These are phyloP conservation scores for Flaveria sonorensis DNA, from an alignment of 129 eudicot genomes.

Conservation along the genomic window DNA sequence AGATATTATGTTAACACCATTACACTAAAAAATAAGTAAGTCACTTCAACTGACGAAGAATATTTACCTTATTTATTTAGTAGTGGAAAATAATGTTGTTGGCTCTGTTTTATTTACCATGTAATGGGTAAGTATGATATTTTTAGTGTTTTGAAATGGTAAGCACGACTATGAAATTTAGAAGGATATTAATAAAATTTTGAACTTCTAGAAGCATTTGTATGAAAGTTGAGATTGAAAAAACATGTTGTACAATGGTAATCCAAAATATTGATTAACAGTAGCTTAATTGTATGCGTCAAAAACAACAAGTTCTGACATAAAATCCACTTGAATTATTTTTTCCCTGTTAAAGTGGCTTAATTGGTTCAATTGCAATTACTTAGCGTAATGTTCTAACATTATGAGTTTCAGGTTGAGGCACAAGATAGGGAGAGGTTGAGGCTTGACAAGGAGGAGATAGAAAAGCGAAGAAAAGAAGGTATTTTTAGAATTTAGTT, in stretches of 20 bases:
- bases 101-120: background rate
- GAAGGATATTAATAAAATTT: background rate
- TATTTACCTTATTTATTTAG: background rate
- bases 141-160: background rate
- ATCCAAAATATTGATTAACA: background rate
- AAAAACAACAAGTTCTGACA: background rate
- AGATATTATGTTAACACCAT: background rate
- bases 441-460: conserved; percentile 76
- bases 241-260: background rate
- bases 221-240: background rate
- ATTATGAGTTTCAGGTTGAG: conserved; percentile 55
- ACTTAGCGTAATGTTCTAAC: background rate
- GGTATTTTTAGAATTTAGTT: conserved; percentile 40
- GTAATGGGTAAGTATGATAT: background rate
- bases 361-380: background rate
- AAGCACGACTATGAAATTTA: background rate
- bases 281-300: background rate
- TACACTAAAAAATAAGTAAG: background rate
- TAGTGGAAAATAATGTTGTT: background rate
- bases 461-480: conserved; percentile 79
- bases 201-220: background rate
- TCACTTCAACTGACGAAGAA: background rate
- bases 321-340: background rate
- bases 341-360: background rate
- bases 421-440: conserved; percentile 63